Base-by-base conservation (phyloP, 108 stramenopile genomes). In the Cyclostephanos tholiformis region DNA sequence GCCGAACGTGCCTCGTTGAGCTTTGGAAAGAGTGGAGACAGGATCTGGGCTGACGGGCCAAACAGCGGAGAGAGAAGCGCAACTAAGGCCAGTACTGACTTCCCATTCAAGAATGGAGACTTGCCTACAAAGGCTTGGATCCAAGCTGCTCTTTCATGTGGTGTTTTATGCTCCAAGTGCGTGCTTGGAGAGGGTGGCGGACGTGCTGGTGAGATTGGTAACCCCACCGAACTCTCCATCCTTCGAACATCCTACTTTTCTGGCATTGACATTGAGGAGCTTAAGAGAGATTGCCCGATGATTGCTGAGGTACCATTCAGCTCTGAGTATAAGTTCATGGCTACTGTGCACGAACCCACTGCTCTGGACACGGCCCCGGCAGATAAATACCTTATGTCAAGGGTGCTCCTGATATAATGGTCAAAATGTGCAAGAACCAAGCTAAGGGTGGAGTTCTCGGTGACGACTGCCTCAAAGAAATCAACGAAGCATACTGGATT, bases 331-430 rank as follows among this genome's bases (percentile, higher is more conserved):
- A 93, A 93, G 77, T 93, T 93, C 79, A 93, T 93, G 92, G 89
- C 92, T 58, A 92, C 91, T 53, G 83, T 92, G 39, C 91, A 90
- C 67, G 85, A 84, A 30, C 82, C 85, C 52, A 35, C 67, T 43
- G 46, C 38, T 39, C 77, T 85, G 60, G 84, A 80, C n/a, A 77
- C 77, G 27, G 87, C 75, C 35, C 46, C 73, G 19, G 76, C 86
- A 41, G 86, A 79, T 2, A 83, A 82, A 29, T 79, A 78, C 35
- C 59, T 32, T 85, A 91, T 68, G 90, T 97, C 65, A 98, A 98
- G 91, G 98, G 97, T 65, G 97, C 97, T 16, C 97, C 96, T 22
- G 97, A 98, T 70, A 82, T 88, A 20, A 89, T 98, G 82, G 71
- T 98, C 56, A 77, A 75, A 35, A 66, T 86, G 35, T 97, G 96